These are phyloP conservation scores for Candida manassasensis DNA, from an alignment of 805 yeast species.

Conservation along the genomic window DNA sequence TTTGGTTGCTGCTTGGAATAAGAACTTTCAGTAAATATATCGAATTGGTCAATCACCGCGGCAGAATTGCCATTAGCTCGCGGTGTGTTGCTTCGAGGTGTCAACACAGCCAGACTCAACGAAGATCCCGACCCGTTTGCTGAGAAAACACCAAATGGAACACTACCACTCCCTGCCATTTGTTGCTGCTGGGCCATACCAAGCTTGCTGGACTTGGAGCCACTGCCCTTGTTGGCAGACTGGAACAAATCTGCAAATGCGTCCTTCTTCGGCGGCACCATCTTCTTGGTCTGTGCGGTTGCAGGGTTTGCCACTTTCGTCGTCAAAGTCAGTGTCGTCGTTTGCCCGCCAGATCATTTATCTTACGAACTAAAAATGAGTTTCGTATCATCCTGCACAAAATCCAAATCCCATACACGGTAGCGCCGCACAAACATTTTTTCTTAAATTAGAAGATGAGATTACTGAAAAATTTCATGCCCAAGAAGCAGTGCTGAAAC, in stretches of 20 bases:
- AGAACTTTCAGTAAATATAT: not conserved
- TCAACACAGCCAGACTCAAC: not conserved
- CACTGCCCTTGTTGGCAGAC: conserved; percentile 17
- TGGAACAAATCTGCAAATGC: conserved; percentile 42
- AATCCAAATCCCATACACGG: too few species aligned
- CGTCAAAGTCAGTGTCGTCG: too few species aligned
- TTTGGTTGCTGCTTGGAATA: not conserved
- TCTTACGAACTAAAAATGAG: too few species aligned
- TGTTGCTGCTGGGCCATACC: conserved; percentile 2
- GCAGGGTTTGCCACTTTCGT: too few species aligned
- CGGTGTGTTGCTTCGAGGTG: not conserved
- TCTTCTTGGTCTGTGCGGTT: too few species aligned
- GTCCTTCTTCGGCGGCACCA: conserved; percentile 37
- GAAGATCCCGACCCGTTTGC: not conserved
- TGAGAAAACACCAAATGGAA: not conserved
- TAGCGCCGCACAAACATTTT: not conserved
- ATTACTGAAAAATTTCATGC: not conserved
- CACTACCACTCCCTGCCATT: not conserved
- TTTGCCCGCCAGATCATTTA: too few species aligned
- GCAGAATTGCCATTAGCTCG: not conserved
- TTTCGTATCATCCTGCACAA: too few species aligned
- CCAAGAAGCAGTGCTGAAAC: not conserved
- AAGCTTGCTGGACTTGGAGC: conserved; percentile 1
- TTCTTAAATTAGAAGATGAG: too few species aligned
- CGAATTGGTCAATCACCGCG: not conserved